These are phyloP conservation scores for Fomitiporia mediterranea DNA, from an alignment of 1,284 basidiomycete genomes.

Conservation along the genomic window DNA sequence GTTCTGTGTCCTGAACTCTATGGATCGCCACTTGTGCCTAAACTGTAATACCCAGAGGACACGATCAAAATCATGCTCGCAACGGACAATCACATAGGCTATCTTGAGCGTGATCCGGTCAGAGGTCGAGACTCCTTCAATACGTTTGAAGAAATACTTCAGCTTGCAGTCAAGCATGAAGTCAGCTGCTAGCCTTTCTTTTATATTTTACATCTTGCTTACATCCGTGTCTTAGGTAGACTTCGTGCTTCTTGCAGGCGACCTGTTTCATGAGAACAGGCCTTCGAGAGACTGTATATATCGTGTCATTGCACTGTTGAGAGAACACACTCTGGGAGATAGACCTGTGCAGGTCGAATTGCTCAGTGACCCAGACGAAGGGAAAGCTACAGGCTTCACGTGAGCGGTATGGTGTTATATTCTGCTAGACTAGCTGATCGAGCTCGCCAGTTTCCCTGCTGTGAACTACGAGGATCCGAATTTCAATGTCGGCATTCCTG, in stretches of 20 bases:
- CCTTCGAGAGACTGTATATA: slow-evolving; percentile 89
- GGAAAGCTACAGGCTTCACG: slow-evolving; percentile 80
- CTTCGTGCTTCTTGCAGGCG: slow-evolving; percentile 91
- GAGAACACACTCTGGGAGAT: slow-evolving; percentile 88
- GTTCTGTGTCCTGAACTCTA: no score
- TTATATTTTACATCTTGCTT: not conserved
- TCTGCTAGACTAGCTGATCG: not conserved
- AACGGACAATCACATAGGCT: slow-evolving; percentile 96
- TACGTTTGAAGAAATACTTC: slow-evolving; percentile 91
- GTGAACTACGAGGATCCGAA: slow-evolving; percentile 98
- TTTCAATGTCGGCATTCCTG: slow-evolving; percentile 90
- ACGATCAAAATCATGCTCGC: slow-evolving; percentile 84
- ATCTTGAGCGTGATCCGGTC: slow-evolving; percentile 91
- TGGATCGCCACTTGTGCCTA: no score
- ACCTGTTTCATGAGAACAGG: slow-evolving; percentile 97
- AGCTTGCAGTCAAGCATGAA: slow-evolving; percentile 84
- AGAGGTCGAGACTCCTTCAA: slow-evolving; percentile 94
- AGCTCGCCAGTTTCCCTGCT: slow-evolving; percentile 75
- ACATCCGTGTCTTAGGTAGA: slow-evolving; percentile 60
- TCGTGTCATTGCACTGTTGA: slow-evolving; percentile 81
- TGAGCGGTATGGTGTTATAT: slow-evolving; percentile 41
- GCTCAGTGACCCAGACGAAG: slow-evolving; percentile 88
- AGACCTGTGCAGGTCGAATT: slow-evolving; percentile 87
- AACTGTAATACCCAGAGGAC: slow-evolving; percentile 51
- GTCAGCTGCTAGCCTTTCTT: slow-evolving; percentile 40